Base-by-base conservation (phyloP, 2,329 filamentous ascomycete genomes). In the Chaetomiaceae sp. region DNA sequence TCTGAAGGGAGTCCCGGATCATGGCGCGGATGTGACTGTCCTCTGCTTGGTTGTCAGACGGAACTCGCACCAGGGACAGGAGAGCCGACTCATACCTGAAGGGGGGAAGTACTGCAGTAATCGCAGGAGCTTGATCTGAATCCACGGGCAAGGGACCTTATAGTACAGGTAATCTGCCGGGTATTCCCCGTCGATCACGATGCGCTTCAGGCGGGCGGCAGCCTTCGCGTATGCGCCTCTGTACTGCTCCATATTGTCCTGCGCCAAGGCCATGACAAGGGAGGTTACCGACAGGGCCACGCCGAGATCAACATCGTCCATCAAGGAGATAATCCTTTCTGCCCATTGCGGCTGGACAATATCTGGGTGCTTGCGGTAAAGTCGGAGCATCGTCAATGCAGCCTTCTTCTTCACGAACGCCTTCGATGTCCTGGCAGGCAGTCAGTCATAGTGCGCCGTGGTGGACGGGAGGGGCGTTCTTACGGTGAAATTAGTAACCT, bases 351-450 rank as follows among this genome's bases (percentile, higher is more conserved):
- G 86, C 61, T 95, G 90, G 19, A 98, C 86, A 55, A 98, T 96
- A 54, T 83, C 85, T 1, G 91, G 89, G 60, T 90, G 83, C 70
- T 98, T 98, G 57, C 93, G 86, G 68, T 97, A 98, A 6, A 98
- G 70, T 45, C 93, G 86, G 45, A 98, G 79, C 29, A 98, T 76
- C 0, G 93, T 98, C 42, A 98, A 73, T 6, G 93, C 93, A 1
- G 93, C 91, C 75, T 98, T 98, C 71, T 98, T 98, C 76, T 98
- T 98, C 50, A 98, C 93, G 58, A 98, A 98, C 0, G 93, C 83
- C 68, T 97, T 98, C 1, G 91, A 97, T 7, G 73, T 74, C 38
- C 72, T 73, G 49, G 6, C 45, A 37, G 43, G 54, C 20, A 22
- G 52, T 59, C 41, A 58, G 54, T 32, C 14, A 6, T 7, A n/a